Evolutionary conservation across 2,329 filamentous ascomycete genomes (phyloP).

Genomic region (Fusarium lyarnte): DNA sequence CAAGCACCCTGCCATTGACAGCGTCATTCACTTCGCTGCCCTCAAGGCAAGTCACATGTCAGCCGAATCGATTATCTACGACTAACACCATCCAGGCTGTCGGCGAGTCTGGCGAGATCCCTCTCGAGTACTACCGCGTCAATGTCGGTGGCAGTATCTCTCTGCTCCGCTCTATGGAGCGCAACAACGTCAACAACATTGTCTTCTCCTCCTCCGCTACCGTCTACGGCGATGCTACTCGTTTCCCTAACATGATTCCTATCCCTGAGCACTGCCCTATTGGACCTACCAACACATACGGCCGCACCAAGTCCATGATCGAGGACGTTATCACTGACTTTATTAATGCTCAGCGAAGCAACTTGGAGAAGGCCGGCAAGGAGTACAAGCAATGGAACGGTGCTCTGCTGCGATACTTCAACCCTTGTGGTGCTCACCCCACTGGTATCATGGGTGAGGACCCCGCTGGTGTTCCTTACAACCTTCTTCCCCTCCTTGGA

Average conservation of each 20-base stretch:
- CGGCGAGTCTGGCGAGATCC: conserved; percentile 92
- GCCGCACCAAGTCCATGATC: conserved; percentile 92
- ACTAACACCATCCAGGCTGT: conserved; percentile 73
- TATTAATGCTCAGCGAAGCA: conserved; percentile 86
- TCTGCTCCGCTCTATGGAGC: conserved; percentile 86
- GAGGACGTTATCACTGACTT: conserved; percentile 93
- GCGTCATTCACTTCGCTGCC: conserved; percentile 98
- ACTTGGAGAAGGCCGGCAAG: conserved; percentile 82
- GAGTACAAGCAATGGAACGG: conserved; percentile 87
- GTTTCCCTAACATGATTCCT: conserved; percentile 97
- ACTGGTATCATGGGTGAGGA: conserved; percentile 98
- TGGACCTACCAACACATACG: conserved; percentile 96
- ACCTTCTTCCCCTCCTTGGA: conserved; percentile 90
- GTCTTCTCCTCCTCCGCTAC: conserved; percentile 99
- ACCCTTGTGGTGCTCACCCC: conserved; percentile 93
- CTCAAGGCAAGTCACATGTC: conserved; percentile 74
- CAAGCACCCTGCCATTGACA: conserved; percentile 92
- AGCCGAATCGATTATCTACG: not conserved
- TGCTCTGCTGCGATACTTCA: conserved; percentile 95
- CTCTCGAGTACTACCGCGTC: conserved; percentile 96
- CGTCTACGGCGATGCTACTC: conserved; percentile 97
- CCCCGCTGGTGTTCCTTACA: conserved; percentile 94
- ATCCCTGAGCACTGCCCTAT: conserved; percentile 97
- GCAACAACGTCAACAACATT: conserved; percentile 92
- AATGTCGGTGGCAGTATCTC: conserved; percentile 94